phyloP scores from a whole-genome alignment of 75 land plant genomes.

The Pinus tabuliformis region DNA sequence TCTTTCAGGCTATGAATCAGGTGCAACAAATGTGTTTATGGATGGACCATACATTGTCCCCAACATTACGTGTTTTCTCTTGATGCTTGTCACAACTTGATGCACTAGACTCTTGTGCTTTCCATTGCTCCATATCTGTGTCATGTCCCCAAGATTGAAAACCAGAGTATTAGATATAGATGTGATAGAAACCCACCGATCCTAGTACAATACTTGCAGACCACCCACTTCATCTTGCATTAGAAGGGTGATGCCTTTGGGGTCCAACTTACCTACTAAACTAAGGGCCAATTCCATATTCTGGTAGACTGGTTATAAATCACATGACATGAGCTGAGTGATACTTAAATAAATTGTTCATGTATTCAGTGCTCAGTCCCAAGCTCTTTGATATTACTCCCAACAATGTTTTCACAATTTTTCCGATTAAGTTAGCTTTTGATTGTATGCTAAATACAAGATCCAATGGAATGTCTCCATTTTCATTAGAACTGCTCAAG shows the following conservation, averaged over 20 bases:
- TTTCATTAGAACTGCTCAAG: constrained; percentile 30
- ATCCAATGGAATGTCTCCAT: constrained; percentile 23
- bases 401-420: no score
- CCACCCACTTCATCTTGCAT: constrained; percentile 28
- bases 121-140: constrained; percentile 17
- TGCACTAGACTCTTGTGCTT: constrained; percentile 27
- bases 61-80: constrained; percentile 12
- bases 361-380: no score
- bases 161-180: constrained; percentile 27
- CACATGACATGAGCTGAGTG: constrained; percentile 39
- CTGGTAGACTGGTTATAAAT: constrained; percentile 70
- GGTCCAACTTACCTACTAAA: constrained; percentile 33
- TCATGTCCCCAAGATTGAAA: constrained; percentile 32
- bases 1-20: not conserved
- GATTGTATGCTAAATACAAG: constrained; percentile 48
- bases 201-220: constrained; percentile 32
- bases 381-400: no score
- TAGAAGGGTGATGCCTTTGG: constrained; percentile 42
- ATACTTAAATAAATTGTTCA: no score
- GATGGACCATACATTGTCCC: constrained; percentile 3
- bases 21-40: no score
- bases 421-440: no score
- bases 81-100: constrained; percentile 18
- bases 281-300: constrained; percentile 60
- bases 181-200: constrained; percentile 25